Conservation (phyloP, 495 filamentous ascomycete genomes). For the Penicillium coffeae region DNA sequence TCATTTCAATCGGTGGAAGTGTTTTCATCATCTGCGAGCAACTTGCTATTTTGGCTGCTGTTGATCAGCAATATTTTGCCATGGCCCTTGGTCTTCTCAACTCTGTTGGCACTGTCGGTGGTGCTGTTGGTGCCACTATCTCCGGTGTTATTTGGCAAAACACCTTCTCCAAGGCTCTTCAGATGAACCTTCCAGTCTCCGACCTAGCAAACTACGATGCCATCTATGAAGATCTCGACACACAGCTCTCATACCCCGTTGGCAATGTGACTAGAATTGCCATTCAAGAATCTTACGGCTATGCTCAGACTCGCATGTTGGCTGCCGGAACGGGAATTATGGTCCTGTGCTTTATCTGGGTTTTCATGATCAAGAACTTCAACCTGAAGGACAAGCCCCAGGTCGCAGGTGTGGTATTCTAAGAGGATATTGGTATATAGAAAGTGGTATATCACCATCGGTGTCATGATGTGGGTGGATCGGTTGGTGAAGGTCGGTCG, state of each 20-base stretch:
- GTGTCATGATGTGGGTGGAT: too few relatives aligned
- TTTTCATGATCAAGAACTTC: constrained; percentile 49
- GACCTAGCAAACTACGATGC: constrained; percentile 27
- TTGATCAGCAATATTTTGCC: constrained; percentile 60
- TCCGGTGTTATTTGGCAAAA: constrained; percentile 61
- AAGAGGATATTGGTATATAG: constrained; percentile 3
- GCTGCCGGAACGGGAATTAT: constrained; percentile 42
- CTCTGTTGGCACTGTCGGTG: constrained; percentile 59
- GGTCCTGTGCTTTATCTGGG: constrained; percentile 37
- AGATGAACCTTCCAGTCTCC: constrained; percentile 48
- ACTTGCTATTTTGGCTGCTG: constrained; percentile 62
- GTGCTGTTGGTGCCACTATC: constrained; percentile 59
- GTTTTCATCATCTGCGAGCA: constrained; percentile 58
- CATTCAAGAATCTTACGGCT: constrained; percentile 51
- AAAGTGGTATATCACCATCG: too few relatives aligned
- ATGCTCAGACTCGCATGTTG: constrained; percentile 51
- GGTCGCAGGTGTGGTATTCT: constrained; percentile 13
- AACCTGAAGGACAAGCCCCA: constrained; percentile 49
- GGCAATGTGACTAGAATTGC: constrained; percentile 46
- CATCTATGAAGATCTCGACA: constrained; percentile 49
- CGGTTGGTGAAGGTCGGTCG: too few relatives aligned
- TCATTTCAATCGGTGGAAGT: constrained; percentile 60
- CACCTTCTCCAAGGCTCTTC: constrained; percentile 51
- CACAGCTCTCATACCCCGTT: constrained; percentile 46
- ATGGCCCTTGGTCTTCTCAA: constrained; percentile 58